Percentiles rank a stretch among this genome's conserved stretches.
Evolutionary conservation across 2,329 filamentous ascomycete species (phyloP).

Genomic region (Iodosphaeria phyllophila): DNA sequence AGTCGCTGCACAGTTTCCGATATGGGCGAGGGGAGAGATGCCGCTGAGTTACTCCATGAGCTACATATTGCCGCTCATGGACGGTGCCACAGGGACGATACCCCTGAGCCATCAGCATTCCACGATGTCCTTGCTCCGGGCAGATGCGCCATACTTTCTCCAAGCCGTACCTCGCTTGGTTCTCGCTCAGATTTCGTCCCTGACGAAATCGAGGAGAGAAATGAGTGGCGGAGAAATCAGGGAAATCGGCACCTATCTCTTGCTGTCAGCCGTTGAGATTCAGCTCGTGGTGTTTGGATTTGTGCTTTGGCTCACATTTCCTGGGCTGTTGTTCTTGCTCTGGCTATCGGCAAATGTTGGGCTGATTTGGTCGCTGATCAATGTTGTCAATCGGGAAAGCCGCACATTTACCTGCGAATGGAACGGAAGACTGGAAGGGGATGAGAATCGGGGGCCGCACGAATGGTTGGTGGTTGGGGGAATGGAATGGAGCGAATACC

Average conservation of each 20-base stretch:
- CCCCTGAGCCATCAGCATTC: slow-evolving; percentile 8
- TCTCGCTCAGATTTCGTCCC: slow-evolving; percentile 2
- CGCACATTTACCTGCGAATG: slow-evolving; percentile 2
- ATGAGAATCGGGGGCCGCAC: slow-evolving; percentile 2
- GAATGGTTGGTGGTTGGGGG: slow-evolving; percentile 7
- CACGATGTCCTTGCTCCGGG: slow-evolving; percentile 4
- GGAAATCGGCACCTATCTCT: slow-evolving; percentile 4
- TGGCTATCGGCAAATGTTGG: slow-evolving; percentile 3
- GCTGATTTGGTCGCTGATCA: slow-evolving; percentile 6
- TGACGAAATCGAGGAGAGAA: slow-evolving; percentile 1
- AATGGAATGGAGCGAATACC: slow-evolving; percentile 4
- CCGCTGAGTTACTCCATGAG: too few relatives aligned
- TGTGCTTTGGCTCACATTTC: slow-evolving; percentile 7
- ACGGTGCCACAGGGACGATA: slow-evolving; percentile 6
- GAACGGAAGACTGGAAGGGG: slow-evolving; percentile 1
- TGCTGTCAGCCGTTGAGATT: slow-evolving; percentile 6
- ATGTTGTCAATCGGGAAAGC: slow-evolving; percentile 4
- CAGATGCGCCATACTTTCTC: slow-evolving; percentile 5
- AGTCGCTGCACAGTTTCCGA: too few relatives aligned
- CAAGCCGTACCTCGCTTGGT: slow-evolving; percentile 5
- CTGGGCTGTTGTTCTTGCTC: slow-evolving; percentile 6
- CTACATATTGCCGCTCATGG: slow-evolving; percentile 6
- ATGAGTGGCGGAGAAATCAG: slow-evolving; percentile 3
- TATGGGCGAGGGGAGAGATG: too few relatives aligned
- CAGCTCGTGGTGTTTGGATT: slow-evolving; percentile 5